Evolutionary conservation across 306 rosid species (phyloP), one percentile per base, ranked within the genome.

Genomic region (Canavalia ensiformis): DNA sequence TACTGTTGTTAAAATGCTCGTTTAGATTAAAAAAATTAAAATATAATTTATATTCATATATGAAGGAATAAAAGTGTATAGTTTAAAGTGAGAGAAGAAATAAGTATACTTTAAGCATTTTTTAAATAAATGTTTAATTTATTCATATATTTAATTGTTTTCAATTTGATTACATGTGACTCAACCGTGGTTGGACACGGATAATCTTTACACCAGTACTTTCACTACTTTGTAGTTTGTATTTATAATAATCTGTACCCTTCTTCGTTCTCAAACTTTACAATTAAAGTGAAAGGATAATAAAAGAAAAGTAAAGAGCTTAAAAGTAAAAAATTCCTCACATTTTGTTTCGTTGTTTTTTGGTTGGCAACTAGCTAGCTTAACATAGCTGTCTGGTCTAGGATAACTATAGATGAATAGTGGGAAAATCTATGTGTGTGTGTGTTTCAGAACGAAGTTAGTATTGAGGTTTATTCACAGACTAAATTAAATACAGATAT

Each of bases 241-340:
- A 64, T 39, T 18, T 41, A 39, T 41, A 11, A 7, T 13, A 18
- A 18, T 4, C 37, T 35, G 29, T 34, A 30, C 69, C 4, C 4
- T 34, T 62, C 2, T 37, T 18, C 25, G 25, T 63, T 63, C 69
- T 35, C 47, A 64, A 39, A 13, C 70, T 64, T 65, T n/a, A 33
- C 3, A 33, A 41, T 65, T 65, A 18, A 65, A 41, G 71, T 13
- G 50, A 65, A 65, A 64, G 51, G 41, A n/a, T 2, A 65, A 65
- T 7, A 65, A 65, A 65, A 41, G 71, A 41, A 65, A 65, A 39
- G 50, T 65, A 39, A 18, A 6, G 47, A 65, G 50, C 4, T 64
- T 64, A 0, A 3, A 39, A 64, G 49, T 39, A 47, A 64, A 64
- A 18, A 18, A 39, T 65, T 18, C 50, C 50, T 18, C 34, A 41